A percentile compares a stretch with the other conserved stretches of the same genome.
phyloP scores from a whole-genome alignment of 345 rosid genomes.

The Eucalyptus albens region DNA sequence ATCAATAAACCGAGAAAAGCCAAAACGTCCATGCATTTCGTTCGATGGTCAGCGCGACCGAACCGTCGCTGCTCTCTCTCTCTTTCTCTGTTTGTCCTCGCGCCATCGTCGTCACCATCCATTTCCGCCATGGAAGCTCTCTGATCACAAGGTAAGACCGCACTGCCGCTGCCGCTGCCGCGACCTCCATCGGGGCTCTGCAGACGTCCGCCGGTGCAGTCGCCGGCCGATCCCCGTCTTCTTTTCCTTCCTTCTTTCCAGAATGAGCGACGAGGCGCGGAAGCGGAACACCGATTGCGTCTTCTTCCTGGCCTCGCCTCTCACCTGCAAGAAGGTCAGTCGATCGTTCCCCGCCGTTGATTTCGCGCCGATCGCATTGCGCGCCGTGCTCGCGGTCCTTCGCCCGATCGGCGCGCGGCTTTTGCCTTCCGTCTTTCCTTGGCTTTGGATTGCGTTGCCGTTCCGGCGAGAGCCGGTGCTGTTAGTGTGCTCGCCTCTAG shows the following conservation, averaged over 20 bases:
- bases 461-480: not conserved
- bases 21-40: not conserved
- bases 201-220: not conserved
- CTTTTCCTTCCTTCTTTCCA: not conserved
- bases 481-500: not conserved
- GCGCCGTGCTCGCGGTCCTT: not conserved
- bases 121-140: not conserved
- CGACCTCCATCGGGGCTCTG: not conserved
- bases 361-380: not conserved
- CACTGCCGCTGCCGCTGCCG: not conserved
- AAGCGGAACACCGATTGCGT: slow-evolving; percentile 56
- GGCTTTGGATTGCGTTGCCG: not conserved
- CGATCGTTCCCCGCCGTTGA: not conserved
- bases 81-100: not conserved
- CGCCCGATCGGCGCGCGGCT: not conserved
- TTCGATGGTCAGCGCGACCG: not conserved
- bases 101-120: not conserved
- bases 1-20: not conserved
- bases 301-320: slow-evolving; percentile 61
- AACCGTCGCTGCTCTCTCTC: not conserved
- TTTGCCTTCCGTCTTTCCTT: not conserved
- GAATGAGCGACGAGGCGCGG: slow-evolving; percentile 34
- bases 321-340: slow-evolving; percentile 63
- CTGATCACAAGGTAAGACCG: not conserved
- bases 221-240: not conserved